Evolutionary conservation across 202 grass and related monocot genomes (phyloP), one percentile per base, ranked within the genome.

Genomic region (Zizania palustris): DNA sequence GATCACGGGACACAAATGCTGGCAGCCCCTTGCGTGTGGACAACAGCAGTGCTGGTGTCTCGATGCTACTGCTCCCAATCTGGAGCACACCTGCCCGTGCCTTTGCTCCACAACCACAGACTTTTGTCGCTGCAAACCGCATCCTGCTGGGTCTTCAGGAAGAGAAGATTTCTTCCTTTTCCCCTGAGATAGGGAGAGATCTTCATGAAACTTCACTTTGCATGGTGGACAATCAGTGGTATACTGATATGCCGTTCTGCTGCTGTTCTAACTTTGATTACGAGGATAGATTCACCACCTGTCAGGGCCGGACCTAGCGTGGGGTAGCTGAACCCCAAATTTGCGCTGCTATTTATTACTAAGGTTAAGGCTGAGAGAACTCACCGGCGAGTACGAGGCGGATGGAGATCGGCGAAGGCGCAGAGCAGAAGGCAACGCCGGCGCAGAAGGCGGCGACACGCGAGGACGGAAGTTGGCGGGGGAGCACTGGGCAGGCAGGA

Each of bases 21-120:
- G 95, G 95, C 38, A 97, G 80, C 46, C 95, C 89, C 21, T 93
- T 93, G 40, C 84, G 68, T 7, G 95, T 97, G 35, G 82, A 91
- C 44, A 97, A 60, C 49, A 97, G 71, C 15, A 97, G 65, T 1
- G 87, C 84, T 35, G 95, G 95, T n/a, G 95, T 92, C 75, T 97
- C 95, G 3, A 96, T 60, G 39, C 63, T 35, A 56, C 11, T 37
- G 45, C 80, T 80, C 21, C 82, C 94, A 35, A 93, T 70, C 37
- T 97, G 90, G 62, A 97, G 86, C 74, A 65, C 65, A 3, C 94
- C 91, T 0, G 75, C 53, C 3, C 94, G 91, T 49, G 88, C 91
- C 74, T 93, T 97, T 0, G 75, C 85, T 7, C 86, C 66, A 13
- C 86, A 79, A 15, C 83, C 61, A 28, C 84, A 88, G 18, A 88